Conservation (phyloP, 2,329 filamentous ascomycete species). For the Pseudogymnoascus sp. region DNA sequence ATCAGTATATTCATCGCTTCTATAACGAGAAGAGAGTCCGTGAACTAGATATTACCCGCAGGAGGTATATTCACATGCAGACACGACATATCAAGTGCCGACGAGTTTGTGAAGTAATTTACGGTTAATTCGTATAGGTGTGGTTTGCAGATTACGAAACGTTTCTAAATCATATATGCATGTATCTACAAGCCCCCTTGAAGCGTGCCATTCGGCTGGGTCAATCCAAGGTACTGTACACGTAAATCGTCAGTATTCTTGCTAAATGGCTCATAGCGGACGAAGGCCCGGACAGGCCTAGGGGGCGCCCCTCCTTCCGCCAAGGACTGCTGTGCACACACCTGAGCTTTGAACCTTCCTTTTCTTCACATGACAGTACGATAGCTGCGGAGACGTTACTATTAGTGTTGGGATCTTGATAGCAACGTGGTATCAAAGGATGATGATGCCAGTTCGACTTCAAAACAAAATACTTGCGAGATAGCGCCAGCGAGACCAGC, state of each 20-base stretch:
- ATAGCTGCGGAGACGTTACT: background rate
- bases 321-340: background rate
- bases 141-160: background rate
- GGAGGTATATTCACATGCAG: background rate
- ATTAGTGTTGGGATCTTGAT: background rate
- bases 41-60: background rate
- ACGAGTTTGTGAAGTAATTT: background rate
- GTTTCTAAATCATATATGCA: background rate
- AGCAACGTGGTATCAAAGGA: background rate
- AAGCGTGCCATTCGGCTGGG: background rate
- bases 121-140: background rate
- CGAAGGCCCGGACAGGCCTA: background rate
- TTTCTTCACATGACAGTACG: background rate
- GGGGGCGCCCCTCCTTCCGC: background rate
- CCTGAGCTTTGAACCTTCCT: background rate
- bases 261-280: background rate
- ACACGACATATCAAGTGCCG: background rate
- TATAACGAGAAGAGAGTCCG: background rate
- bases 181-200: background rate
- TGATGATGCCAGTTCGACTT: background rate
- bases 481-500: background rate
- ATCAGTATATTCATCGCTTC: background rate
- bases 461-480: background rate
- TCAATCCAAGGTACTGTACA: background rate
- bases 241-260: background rate